Percentiles rank a stretch among this genome's conserved stretches.
Evolutionary conservation across 2,329 filamentous ascomycete species (phyloP).

Genomic region (Alternaria longipes): DNA sequence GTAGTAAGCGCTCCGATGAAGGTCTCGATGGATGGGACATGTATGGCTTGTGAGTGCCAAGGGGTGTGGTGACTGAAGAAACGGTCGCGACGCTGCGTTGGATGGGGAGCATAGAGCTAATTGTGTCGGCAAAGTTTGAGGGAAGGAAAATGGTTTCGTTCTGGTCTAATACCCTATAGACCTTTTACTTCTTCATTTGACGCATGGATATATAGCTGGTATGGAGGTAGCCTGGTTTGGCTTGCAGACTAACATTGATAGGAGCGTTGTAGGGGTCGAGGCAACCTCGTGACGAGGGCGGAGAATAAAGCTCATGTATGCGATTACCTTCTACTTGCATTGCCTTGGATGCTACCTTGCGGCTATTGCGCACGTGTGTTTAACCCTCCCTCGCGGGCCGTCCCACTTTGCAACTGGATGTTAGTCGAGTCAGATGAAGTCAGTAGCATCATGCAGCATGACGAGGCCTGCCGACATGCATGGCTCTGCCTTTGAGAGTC

Average conservation of each 20-base stretch:
- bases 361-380: conserved; percentile 15
- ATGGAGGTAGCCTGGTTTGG: conserved; percentile 35
- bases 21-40: conserved; percentile 70
- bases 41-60: conserved; percentile 61
- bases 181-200: conserved; percentile 32
- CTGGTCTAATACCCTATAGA: conserved; percentile 39
- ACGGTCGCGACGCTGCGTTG: conserved; percentile 16
- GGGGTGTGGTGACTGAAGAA: conserved; percentile 19
- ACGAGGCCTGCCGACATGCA: conserved; percentile 4
- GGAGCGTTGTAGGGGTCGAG: conserved; percentile 33
- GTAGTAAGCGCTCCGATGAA: conserved; percentile 30
- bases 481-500: conserved; percentile 10
- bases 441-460: conserved; percentile 18
- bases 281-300: conserved; percentile 33
- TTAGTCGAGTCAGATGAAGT: conserved; percentile 1
- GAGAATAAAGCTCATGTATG: conserved; percentile 36
- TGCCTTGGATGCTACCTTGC: conserved; percentile 8
- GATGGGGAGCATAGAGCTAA: conserved; percentile 21
- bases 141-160: conserved; percentile 23
- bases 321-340: conserved; percentile 5
- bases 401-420: conserved; percentile 19
- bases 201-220: conserved; percentile 33
- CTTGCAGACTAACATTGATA: conserved; percentile 41
- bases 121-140: conserved; percentile 22
- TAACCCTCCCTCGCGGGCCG: conserved; percentile 16